These are phyloP conservation scores for Dimocarpus longan DNA, from an alignment of 345 rosid genomes.

Conservation along the genomic window DNA sequence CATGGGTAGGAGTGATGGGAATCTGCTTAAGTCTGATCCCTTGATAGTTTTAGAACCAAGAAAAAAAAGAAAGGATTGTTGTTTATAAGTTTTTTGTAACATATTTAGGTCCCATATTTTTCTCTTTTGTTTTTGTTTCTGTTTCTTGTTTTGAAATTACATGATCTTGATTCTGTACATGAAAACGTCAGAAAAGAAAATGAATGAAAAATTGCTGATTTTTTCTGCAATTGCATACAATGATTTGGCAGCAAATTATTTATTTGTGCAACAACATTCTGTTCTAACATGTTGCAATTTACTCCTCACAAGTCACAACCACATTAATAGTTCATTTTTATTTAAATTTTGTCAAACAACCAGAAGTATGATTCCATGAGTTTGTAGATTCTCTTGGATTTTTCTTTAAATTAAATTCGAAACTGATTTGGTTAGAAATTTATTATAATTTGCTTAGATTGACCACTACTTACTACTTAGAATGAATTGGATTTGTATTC, in stretches of 20 bases:
- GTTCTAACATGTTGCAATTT: too few relatives aligned
- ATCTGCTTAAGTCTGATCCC: slow-evolving; percentile 12
- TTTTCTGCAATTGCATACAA: not conserved
- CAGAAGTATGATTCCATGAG: too few relatives aligned
- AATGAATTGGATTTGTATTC: too few relatives aligned
- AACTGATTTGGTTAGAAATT: too few relatives aligned
- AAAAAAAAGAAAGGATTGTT: slow-evolving; percentile 7
- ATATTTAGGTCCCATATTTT: slow-evolving; percentile 24
- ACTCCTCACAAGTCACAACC: too few relatives aligned
- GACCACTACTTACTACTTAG: too few relatives aligned
- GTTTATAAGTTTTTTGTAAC: slow-evolving; percentile 34
- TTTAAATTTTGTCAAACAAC: too few relatives aligned
- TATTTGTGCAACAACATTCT: too few relatives aligned
- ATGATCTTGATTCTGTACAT: slow-evolving; percentile 35
- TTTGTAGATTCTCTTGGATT: not conserved
- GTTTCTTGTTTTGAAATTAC: not conserved
- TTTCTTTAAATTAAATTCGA: too few relatives aligned
- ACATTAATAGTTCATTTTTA: too few relatives aligned
- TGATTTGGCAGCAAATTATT: too few relatives aligned
- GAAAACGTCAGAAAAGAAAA: slow-evolving; percentile 25
- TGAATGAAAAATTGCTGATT: slow-evolving; percentile 21
- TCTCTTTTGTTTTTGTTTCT: not conserved
- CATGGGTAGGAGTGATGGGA: slow-evolving; percentile 32
- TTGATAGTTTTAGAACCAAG: not conserved
- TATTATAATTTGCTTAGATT: too few relatives aligned